Percentiles rank a stretch among this genome's conserved stretches.
These are phyloP conservation scores for Fusarium buharicum DNA, from an alignment of 2,329 filamentous ascomycete species.

Conservation along the genomic window DNA sequence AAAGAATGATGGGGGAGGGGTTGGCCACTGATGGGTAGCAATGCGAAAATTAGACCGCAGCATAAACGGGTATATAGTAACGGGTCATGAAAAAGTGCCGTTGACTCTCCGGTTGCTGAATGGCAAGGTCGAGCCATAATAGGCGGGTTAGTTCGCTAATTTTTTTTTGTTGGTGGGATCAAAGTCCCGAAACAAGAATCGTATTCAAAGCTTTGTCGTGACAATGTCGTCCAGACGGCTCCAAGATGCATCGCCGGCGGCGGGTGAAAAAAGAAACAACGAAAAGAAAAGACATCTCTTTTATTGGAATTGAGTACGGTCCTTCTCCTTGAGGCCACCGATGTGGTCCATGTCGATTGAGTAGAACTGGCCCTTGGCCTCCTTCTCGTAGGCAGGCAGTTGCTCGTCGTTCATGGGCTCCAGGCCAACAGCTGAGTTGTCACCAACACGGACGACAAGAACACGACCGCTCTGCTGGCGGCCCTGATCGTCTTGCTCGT, in stretches of 20 bases:
- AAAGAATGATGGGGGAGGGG: constrained; percentile 31
- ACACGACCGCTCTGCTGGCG: constrained; percentile 86
- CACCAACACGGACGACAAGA: constrained; percentile 90
- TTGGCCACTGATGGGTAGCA: constrained; percentile 42
- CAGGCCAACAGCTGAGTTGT: constrained; percentile 84
- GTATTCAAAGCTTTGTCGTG: constrained; percentile 41
- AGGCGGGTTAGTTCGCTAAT: constrained; percentile 37
- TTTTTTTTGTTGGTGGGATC: constrained; percentile 19
- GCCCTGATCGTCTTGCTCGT: constrained; percentile 89
- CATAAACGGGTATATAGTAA: constrained; percentile 48
- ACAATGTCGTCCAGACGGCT: constrained; percentile 44
- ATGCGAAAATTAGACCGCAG: constrained; percentile 46
- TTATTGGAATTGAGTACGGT: constrained; percentile 56
- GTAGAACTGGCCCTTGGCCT: constrained; percentile 82
- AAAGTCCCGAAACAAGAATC: constrained; percentile 29
- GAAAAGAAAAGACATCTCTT: constrained; percentile 29
- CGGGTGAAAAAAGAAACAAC: constrained; percentile 29
- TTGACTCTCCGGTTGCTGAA: constrained; percentile 34
- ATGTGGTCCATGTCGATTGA: constrained; percentile 95
- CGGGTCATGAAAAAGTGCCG: constrained; percentile 41
- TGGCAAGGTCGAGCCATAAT: constrained; percentile 34
- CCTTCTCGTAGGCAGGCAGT: constrained; percentile 89
- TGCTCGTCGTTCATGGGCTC: constrained; percentile 84
- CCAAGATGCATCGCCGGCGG: constrained; percentile 42
- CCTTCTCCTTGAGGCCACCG: constrained; percentile 93